These are phyloP conservation scores for Kazachstania sp. DNA, from an alignment of 1,139 yeast species.

Conservation along the genomic window DNA sequence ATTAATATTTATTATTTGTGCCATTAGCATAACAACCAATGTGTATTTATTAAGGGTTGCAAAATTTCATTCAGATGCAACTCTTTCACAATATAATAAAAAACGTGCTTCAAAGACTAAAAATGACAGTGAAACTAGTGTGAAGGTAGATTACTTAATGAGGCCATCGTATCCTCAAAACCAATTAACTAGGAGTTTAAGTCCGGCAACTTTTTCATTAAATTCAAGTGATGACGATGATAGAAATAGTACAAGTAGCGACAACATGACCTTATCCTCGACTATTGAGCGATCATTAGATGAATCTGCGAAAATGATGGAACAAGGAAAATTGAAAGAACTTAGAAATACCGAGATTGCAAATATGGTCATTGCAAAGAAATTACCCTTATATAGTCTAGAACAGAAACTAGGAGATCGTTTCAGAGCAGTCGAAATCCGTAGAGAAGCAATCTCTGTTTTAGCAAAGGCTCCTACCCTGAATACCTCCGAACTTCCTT, in stretches of 20 bases:
- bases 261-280: not conserved
- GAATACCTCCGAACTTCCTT: conserved; percentile 67
- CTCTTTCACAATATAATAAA: conserved; percentile 12
- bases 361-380: conserved; percentile 61
- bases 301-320: conserved; percentile 53
- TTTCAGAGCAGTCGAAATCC: conserved; percentile 83
- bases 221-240: conserved; percentile 7
- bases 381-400: conserved; percentile 83
- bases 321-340: conserved; percentile 62
- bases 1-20: conserved; percentile 62
- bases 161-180: not conserved
- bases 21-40: conserved; percentile 70
- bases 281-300: conserved; percentile 40
- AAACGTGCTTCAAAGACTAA: not conserved
- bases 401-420: conserved; percentile 86
- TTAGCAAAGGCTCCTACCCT: conserved; percentile 77
- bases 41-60: conserved; percentile 76
- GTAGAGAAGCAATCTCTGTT: conserved; percentile 84
- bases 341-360: conserved; percentile 68
- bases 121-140: not conserved
- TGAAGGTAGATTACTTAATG: not conserved
- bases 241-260: conserved; percentile 36
- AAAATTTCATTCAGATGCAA: conserved; percentile 41
- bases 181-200: not conserved
- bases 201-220: conserved; percentile 7